Conservation (phyloP, 495 filamentous ascomycete genomes). For the Lepraria neglecta region DNA sequence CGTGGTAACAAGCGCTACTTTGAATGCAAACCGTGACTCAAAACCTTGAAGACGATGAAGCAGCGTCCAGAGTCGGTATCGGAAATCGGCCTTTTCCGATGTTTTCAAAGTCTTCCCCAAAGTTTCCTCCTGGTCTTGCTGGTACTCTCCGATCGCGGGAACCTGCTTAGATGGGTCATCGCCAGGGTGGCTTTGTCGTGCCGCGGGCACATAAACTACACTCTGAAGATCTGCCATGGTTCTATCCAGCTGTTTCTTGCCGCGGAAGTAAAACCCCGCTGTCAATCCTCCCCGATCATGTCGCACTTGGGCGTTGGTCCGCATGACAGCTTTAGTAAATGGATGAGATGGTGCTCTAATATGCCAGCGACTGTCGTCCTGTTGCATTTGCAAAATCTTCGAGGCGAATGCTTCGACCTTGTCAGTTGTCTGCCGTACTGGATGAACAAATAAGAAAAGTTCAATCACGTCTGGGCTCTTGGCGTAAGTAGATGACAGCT, state of each 20-base stretch:
- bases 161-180: conserved; percentile 21
- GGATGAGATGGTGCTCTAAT: conserved; percentile 48
- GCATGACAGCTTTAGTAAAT: conserved; percentile 44
- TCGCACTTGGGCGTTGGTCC: conserved; percentile 49
- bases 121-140: conserved; percentile 20
- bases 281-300: conserved; percentile 55
- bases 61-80: conserved; percentile 43
- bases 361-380: conserved; percentile 32
- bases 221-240: conserved; percentile 37
- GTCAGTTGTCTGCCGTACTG: conserved; percentile 47
- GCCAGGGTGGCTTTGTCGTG: conserved; percentile 28
- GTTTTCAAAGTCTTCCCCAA: neutral
- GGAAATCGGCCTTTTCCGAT: conserved; percentile 31
- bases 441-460: conserved; percentile 50
- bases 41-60: conserved; percentile 52
- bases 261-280: conserved; percentile 48
- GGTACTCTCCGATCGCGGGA: conserved; percentile 25
- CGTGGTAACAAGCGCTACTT: conserved; percentile 45
- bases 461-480: conserved; percentile 43
- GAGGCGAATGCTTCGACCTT: conserved; percentile 39
- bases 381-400: conserved; percentile 44
- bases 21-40: conserved; percentile 52
- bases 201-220: conserved; percentile 31
- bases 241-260: conserved; percentile 40
- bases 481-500: conserved; percentile 31